phyloP scores from a whole-genome alignment of 352 stramenopile species.

The Pythium aristosporum region DNA sequence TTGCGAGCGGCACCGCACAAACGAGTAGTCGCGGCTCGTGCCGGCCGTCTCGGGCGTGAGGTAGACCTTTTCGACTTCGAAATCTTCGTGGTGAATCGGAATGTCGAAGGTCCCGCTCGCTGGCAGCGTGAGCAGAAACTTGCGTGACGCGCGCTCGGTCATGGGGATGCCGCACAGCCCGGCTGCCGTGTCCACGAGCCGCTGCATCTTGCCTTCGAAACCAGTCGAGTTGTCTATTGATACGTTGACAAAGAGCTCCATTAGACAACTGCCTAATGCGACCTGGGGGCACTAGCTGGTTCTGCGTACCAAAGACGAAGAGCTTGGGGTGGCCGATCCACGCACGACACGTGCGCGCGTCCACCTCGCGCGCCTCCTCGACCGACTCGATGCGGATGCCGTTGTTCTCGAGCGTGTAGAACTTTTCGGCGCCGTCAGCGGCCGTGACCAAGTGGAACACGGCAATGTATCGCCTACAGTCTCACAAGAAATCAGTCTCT shows the following conservation, averaged over 20 bases:
- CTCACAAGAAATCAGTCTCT: neutral
- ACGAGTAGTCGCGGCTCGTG: constrained; percentile 84
- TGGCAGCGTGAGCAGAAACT: constrained; percentile 64
- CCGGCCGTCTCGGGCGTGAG: constrained; percentile 67
- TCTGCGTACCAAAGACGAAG: constrained; percentile 67
- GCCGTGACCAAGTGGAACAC: constrained; percentile 91
- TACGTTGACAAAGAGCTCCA: too few relatives aligned
- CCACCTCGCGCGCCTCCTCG: constrained; percentile 88
- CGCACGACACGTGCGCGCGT: constrained; percentile 71
- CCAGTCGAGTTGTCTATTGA: constrained; percentile 71
- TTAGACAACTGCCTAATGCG: neutral
- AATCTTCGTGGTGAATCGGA: constrained; percentile 81
- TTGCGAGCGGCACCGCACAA: constrained; percentile 82
- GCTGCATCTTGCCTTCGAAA: constrained; percentile 88
- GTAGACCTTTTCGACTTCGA: constrained; percentile 88
- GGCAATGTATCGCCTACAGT: constrained; percentile 73
- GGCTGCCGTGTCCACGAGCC: constrained; percentile 77
- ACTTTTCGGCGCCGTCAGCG: constrained; percentile 92
- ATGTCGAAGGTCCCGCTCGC: constrained; percentile 36
- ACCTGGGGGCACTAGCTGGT: neutral
- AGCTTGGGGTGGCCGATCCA: constrained; percentile 88
- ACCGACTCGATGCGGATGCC: constrained; percentile 92
- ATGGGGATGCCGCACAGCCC: constrained; percentile 71
- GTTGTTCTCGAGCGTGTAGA: constrained; percentile 98
- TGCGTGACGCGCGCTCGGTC: constrained; percentile 74